Evolutionary conservation across 2,329 filamentous ascomycete genomes (phyloP).

Genomic region (Alternaria alternata): DNA sequence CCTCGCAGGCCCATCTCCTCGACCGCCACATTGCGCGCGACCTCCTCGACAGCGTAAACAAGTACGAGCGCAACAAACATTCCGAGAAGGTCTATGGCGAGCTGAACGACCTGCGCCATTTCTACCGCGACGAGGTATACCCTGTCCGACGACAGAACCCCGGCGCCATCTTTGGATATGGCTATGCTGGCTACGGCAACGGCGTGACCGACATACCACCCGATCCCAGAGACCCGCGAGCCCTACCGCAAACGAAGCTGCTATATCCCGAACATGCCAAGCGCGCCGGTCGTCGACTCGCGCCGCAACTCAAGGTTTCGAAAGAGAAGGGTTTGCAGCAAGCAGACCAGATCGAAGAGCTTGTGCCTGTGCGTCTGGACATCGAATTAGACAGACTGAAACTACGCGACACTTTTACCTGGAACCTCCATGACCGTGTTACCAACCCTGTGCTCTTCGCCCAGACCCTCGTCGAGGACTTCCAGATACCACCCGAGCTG

Average conservation of each 20-base stretch:
- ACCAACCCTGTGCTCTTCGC: slow-evolving; percentile 83
- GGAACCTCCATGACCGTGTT: slow-evolving; percentile 94
- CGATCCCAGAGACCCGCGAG: slow-evolving; percentile 58
- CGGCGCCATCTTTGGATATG: slow-evolving; percentile 69
- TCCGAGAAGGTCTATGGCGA: slow-evolving; percentile 72
- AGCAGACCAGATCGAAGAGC: slow-evolving; percentile 87
- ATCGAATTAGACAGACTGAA: slow-evolving; percentile 96
- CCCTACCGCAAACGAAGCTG: slow-evolving; percentile 61
- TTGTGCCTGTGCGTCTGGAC: slow-evolving; percentile 90
- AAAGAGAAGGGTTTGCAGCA: slow-evolving; percentile 84
- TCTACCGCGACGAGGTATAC: slow-evolving; percentile 59
- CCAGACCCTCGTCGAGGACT: slow-evolving; percentile 87
- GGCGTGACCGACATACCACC: slow-evolving; percentile 70
- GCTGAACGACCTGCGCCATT: slow-evolving; percentile 37
- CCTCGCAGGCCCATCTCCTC: slow-evolving; percentile 58
- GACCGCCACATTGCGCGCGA: slow-evolving; percentile 73
- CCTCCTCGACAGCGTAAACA: slow-evolving; percentile 64
- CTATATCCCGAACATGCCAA: slow-evolving; percentile 82
- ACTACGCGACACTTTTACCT: slow-evolving; percentile 95
- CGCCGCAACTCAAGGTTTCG: slow-evolving; percentile 76
- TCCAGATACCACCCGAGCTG: slow-evolving; percentile 75
- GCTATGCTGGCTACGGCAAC: slow-evolving; percentile 91
- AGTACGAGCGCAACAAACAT: slow-evolving; percentile 57
- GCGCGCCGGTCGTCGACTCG: slow-evolving; percentile 78
- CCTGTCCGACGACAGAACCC: slow-evolving; percentile 65